Conservation (phyloP, 2,329 filamentous ascomycete genomes). For the Colletotrichum sp. region DNA sequence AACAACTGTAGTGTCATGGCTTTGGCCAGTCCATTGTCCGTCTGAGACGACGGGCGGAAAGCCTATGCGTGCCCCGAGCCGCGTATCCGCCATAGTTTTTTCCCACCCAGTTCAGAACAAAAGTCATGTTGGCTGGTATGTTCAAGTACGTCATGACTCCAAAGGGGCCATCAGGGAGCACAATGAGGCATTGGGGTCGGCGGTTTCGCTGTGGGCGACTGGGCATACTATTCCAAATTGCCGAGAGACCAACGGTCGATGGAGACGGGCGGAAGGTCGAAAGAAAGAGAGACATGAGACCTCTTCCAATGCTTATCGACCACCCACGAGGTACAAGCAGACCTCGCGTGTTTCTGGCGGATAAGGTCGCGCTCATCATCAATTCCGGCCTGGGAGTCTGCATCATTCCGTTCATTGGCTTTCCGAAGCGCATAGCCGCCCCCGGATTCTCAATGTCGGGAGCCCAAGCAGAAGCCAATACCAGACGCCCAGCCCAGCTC, state of each 20-base stretch:
- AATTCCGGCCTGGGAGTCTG: not conserved
- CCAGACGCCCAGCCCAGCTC: not conserved
- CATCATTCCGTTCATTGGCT: not conserved
- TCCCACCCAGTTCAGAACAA: not conserved
- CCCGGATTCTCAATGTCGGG: not conserved
- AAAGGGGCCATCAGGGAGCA: not conserved
- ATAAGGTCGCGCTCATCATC: not conserved
- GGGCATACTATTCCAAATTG: not conserved
- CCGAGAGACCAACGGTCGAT: not conserved
- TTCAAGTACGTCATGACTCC: slow-evolving; percentile 14
- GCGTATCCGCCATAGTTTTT: not conserved
- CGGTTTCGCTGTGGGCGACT: not conserved
- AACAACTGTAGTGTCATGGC: not conserved
- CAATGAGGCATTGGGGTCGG: not conserved
- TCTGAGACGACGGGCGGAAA: not conserved
- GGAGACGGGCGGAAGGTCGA: not conserved
- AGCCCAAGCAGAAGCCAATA: not conserved
- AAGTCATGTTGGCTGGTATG: not conserved
- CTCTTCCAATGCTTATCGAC: not conserved
- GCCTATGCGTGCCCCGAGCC: not conserved
- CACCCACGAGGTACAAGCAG: not conserved
- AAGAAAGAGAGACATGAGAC: not conserved
- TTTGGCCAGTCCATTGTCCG: not conserved
- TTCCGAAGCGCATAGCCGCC: slow-evolving; percentile 14
- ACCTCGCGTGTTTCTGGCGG: not conserved